Base-by-base conservation (phyloP, 2,329 filamentous ascomycete species). In the Aspergillus luchuensis region DNA sequence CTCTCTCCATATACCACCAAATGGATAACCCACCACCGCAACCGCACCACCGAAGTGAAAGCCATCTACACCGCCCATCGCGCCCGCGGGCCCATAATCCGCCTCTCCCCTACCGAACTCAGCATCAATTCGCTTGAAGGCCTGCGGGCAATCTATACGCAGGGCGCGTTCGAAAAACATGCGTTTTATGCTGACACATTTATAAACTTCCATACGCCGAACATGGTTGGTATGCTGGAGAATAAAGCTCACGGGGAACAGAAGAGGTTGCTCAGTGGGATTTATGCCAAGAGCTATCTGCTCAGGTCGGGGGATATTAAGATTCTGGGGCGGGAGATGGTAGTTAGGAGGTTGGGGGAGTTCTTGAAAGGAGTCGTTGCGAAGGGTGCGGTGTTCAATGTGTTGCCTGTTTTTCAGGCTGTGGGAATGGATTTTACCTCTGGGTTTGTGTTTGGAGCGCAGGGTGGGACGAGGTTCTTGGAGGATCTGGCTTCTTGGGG, bases 221-320 rank as follows among this genome's bases (percentile, higher is more conserved):
- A 88, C 67, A 87, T 90, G 80, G 91, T 93, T 73, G 88, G 89
- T 1, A 85, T 85, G 19, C 74, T 79, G 4, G 72, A 79, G 15
- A 83, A 84, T 21, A 84, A 81, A 36, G 77, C 82, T 1, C 91
- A 93, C 71, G 87, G 88, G 0, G 75, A 80, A 7, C 80, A 89
- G 47, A 92, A 92, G 71, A 84, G 89, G 17, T 89, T 91, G 84
- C 77, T 93, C 23, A 88, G 87, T 58, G 85, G 90, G 65, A 82
- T 89, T 56, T 93, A 92, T 76, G 91, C 89, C 56, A 93, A 92
- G 71, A 90, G 89, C 0, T 85, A 80, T 52, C 78, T 93, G 38
- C 84, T 85, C 60, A 77, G 79, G 5, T 90, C 87, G 4, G 69
- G 76, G 0, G 79, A 86, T 1, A 73, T 89, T 10, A 75, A 76